A percentile compares a stretch with the other conserved stretches of the same genome.
These are phyloP conservation scores for Russula foetens DNA, from an alignment of 768 basidiomycete genomes.

Conservation along the genomic window DNA sequence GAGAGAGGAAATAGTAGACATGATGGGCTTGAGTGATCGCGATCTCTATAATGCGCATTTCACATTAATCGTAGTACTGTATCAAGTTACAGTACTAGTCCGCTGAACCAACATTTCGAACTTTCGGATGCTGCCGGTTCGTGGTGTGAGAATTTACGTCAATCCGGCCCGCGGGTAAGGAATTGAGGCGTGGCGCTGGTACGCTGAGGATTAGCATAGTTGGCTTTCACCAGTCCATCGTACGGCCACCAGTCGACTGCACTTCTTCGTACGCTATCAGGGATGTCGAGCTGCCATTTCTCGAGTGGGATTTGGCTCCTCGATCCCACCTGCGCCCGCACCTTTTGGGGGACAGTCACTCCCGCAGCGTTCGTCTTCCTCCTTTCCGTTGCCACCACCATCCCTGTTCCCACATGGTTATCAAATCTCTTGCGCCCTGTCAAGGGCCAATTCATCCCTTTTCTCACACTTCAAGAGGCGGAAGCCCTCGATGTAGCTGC, in stretches of 20 bases:
- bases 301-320: conserved; percentile 28
- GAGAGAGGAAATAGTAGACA: too few species aligned
- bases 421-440: conserved; percentile 22
- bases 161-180: not conserved
- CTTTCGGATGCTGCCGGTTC: too few species aligned
- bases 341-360: conserved; percentile 41
- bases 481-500: conserved; percentile 13
- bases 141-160: not conserved
- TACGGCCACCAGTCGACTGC: not conserved
- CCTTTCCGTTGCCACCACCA: conserved; percentile 30
- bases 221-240: not conserved
- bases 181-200: not conserved
- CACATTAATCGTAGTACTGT: too few species aligned
- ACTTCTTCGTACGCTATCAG: not conserved
- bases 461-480: conserved; percentile 34
- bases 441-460: conserved; percentile 29
- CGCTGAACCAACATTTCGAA: too few species aligned
- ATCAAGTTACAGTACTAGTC: too few species aligned
- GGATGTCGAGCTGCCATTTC: conserved; percentile 6
- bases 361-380: conserved; percentile 41
- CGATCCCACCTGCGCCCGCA: conserved; percentile 38
- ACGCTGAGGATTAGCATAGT: not conserved
- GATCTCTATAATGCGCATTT: too few species aligned
- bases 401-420: conserved; percentile 19
- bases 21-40: too few species aligned